Conservation (phyloP, 2,329 filamentous ascomycete genomes). For the Exophiala sp. region DNA sequence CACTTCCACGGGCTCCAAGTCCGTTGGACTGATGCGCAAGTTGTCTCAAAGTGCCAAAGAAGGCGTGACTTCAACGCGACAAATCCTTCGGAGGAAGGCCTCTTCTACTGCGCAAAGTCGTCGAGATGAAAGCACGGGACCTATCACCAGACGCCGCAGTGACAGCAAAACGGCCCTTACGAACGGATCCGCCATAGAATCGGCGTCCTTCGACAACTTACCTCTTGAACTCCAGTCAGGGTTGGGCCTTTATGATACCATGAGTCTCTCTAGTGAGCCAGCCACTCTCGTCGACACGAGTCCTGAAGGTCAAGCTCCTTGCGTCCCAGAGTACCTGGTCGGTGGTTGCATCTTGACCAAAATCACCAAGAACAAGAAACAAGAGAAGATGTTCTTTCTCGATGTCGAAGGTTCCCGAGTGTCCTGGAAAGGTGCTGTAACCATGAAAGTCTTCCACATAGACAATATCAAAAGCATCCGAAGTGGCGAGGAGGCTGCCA, state of each 20-base stretch:
- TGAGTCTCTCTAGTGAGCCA: conserved; percentile 38
- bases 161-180: conserved; percentile 74
- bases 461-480: conserved; percentile 93
- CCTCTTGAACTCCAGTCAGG: conserved; percentile 17
- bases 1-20: conserved; percentile 41
- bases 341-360: conserved; percentile 77
- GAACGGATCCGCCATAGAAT: conserved; percentile 9
- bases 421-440: conserved; percentile 75
- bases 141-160: conserved; percentile 80
- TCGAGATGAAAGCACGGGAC: conserved; percentile 83
- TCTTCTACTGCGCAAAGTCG: conserved; percentile 74
- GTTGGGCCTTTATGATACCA: conserved; percentile 37
- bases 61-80: conserved; percentile 49
- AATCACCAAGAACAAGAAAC: conserved; percentile 76
- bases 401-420: conserved; percentile 83
- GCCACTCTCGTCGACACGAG: conserved; percentile 34
- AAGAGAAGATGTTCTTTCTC: conserved; percentile 70
- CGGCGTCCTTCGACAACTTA: conserved; percentile 15
- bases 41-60: conserved; percentile 69
- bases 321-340: conserved; percentile 72
- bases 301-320: conserved; percentile 53
- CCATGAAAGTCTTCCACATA: conserved; percentile 83
- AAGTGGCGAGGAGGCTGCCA: conserved; percentile 75
- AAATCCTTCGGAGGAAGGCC: conserved; percentile 66
- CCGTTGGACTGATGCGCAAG: conserved; percentile 71